phyloP scores from a whole-genome alignment of 2,329 filamentous ascomycete genomes.

The Talaromyces rugulosus region DNA sequence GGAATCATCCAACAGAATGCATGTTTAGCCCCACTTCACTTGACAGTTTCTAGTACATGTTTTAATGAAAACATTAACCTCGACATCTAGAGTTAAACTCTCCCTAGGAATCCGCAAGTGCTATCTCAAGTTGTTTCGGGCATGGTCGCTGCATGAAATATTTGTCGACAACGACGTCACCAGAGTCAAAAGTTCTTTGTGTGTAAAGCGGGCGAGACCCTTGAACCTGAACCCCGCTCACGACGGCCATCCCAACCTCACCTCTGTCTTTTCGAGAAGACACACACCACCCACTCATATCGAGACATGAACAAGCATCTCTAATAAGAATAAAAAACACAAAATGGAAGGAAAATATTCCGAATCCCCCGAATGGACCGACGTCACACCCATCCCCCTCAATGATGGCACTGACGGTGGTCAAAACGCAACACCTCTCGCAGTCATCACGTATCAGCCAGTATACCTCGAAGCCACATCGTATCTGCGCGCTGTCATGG shows the following conservation, averaged over 20 bases:
- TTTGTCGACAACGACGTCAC: neutral
- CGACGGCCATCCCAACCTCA: neutral
- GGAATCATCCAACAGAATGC: neutral
- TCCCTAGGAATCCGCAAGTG: too few species aligned
- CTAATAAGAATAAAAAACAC: neutral
- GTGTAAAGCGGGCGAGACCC: neutral
- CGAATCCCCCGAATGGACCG: conserved; percentile 73
- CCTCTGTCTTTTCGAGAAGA: neutral
- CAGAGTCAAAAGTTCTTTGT: neutral
- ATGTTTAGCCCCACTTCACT: too few species aligned
- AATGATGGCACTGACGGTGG: conserved; percentile 62
- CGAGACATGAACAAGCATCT: neutral
- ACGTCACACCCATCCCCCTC: conserved; percentile 76
- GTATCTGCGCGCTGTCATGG: conserved; percentile 93
- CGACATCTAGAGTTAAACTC: too few species aligned
- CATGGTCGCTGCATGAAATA: neutral
- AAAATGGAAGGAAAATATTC: conserved; percentile 47
- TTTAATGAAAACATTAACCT: too few species aligned
- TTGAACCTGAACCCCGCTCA: neutral
- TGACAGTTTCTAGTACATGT: too few species aligned
- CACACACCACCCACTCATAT: neutral
- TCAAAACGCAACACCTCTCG: conserved; percentile 59
- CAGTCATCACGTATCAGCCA: conserved; percentile 85
- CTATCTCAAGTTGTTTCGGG: neutral
- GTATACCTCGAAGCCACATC: conserved; percentile 90